These are phyloP conservation scores for Sclerotinia glacialis DNA, from an alignment of 2,329 filamentous ascomycete species.

Conservation along the genomic window DNA sequence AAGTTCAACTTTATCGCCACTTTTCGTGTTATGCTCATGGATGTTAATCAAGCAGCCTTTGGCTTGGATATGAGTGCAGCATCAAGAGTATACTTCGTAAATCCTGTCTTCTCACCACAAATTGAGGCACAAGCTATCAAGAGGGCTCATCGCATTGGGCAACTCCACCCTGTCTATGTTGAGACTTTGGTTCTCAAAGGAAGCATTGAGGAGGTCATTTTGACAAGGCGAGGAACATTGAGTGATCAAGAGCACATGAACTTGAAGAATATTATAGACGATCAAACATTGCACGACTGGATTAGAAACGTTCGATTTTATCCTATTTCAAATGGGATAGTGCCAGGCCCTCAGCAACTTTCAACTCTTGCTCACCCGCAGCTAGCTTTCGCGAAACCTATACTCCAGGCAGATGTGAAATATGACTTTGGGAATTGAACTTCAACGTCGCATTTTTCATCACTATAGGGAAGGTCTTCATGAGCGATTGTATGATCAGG, in stretches of 20 bases:
- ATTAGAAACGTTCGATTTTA: slow-evolving; percentile 53
- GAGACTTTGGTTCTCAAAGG: slow-evolving; percentile 79
- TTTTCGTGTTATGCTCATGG: slow-evolving; percentile 75
- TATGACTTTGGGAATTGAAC: not conserved
- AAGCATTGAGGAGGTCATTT: slow-evolving; percentile 83
- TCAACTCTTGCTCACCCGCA: slow-evolving; percentile 47
- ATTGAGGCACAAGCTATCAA: slow-evolving; percentile 91
- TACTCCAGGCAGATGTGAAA: no score
- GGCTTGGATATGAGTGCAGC: slow-evolving; percentile 82
- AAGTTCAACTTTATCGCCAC: slow-evolving; percentile 59
- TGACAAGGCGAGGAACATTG: not conserved
- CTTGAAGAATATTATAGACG: slow-evolving; percentile 57
- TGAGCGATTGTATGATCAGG: not conserved
- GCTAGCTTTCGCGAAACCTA: slow-evolving; percentile 44
- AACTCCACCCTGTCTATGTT: slow-evolving; percentile 73
- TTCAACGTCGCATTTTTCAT: not conserved
- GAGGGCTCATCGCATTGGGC: slow-evolving; percentile 82
- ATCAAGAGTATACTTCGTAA: slow-evolving; percentile 84
- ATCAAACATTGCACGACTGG: slow-evolving; percentile 58
- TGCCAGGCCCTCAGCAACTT: slow-evolving; percentile 47
- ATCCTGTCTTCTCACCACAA: slow-evolving; percentile 79
- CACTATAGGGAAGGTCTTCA: not conserved
- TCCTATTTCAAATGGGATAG: slow-evolving; percentile 30
- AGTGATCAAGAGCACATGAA: slow-evolving; percentile 53
- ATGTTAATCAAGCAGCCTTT: slow-evolving; percentile 83